Percentiles rank a stretch among this genome's conserved stretches.
Conservation (phyloP, 441 rosid species). For the Bocquillonia castaneifolia region DNA sequence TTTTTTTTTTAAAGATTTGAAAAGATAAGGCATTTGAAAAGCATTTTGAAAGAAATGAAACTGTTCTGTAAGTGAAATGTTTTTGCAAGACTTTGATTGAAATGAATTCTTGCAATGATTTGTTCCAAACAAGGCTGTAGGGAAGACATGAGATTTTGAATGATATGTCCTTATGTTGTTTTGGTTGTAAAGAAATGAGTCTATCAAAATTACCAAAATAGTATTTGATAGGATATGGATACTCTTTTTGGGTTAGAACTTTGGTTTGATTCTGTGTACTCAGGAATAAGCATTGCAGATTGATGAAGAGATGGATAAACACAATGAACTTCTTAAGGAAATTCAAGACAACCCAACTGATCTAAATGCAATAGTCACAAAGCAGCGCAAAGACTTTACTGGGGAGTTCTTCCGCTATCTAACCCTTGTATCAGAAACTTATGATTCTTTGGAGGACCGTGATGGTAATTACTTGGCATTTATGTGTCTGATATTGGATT, state of each 20-base stretch:
- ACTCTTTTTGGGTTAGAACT: constrained; percentile 31
- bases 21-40: not conserved
- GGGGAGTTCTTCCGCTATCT: constrained; percentile 71
- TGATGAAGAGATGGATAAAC: constrained; percentile 85
- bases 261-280: constrained; percentile 31
- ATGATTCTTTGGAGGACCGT: constrained; percentile 65
- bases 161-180: not conserved
- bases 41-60: not conserved
- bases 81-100: not conserved
- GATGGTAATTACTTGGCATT: constrained; percentile 55
- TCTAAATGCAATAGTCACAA: constrained; percentile 62
- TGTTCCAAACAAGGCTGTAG: not conserved
- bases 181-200: not conserved
- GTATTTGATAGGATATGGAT: constrained; percentile 12
- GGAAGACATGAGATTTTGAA: not conserved
- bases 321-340: constrained; percentile 66
- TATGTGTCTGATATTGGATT: not conserved
- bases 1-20: not conserved
- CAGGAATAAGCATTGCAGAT: constrained; percentile 59
- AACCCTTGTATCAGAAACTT: constrained; percentile 53
- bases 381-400: constrained; percentile 67
- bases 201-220: not conserved
- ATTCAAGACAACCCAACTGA: constrained; percentile 77
- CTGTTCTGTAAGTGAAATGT: not conserved
- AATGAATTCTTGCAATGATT: not conserved